Evolutionary conservation across 2,329 filamentous ascomycete genomes (phyloP).

Genomic region (Nothopassalora personata): DNA sequence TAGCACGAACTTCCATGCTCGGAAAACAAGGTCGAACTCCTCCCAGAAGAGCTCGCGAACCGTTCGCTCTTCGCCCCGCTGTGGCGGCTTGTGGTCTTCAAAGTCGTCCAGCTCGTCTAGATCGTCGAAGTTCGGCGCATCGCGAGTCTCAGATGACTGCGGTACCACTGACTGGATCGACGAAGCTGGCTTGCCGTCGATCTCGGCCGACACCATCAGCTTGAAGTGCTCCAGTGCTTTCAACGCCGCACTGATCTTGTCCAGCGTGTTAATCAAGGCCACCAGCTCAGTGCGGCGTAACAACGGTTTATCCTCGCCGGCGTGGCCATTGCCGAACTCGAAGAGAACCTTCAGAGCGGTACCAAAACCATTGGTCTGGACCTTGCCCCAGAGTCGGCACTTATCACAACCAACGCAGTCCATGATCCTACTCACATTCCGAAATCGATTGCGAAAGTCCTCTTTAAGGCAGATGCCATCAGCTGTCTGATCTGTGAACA

Average conservation of each 20-base stretch:
- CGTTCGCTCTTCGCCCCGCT: constrained; percentile 36
- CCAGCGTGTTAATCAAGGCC: constrained; percentile 89
- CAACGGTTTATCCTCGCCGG: constrained; percentile 54
- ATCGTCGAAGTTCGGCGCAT: constrained; percentile 19
- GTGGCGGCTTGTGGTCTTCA: constrained; percentile 13
- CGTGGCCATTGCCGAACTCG: constrained; percentile 71
- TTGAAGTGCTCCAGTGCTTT: constrained; percentile 69
- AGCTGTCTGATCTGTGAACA: constrained; percentile 65
- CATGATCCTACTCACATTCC: constrained; percentile 95
- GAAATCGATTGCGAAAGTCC: constrained; percentile 94
- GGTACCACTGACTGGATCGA: constrained; percentile 10
- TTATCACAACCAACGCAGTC: constrained; percentile 99
- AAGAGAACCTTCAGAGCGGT: constrained; percentile 94
- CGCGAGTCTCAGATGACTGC: constrained; percentile 9
- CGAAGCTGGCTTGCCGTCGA: constrained; percentile 15
- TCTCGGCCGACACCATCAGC: constrained; percentile 39
- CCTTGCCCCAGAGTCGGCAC: constrained; percentile 94
- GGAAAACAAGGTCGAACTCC: constrained; percentile 61
- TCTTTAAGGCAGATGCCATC: constrained; percentile 72
- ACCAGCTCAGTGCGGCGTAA: constrained; percentile 89
- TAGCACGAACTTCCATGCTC: constrained; percentile 61
- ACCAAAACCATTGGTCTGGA: constrained; percentile 92
- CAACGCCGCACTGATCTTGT: constrained; percentile 76
- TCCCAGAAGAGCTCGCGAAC: constrained; percentile 54
- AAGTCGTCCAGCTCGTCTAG: constrained; percentile 27